These are phyloP conservation scores for Suillus fuscotomentosus DNA, from an alignment of 768 basidiomycete genomes.

Conservation along the genomic window DNA sequence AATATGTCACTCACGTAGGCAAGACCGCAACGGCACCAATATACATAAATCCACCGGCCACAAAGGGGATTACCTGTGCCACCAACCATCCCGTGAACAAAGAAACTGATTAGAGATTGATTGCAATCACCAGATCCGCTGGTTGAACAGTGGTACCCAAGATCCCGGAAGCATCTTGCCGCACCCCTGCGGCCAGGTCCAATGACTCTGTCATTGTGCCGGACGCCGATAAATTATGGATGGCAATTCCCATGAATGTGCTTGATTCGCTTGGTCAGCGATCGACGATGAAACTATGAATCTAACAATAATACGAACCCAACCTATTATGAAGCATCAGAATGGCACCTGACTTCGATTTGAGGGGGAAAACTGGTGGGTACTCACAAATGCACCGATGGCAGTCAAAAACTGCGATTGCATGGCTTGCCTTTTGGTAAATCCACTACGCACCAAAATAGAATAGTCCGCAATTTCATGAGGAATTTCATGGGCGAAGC, in stretches of 20 bases:
- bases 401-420: slow-evolving; percentile 91
- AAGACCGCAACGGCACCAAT: slow-evolving; percentile 91
- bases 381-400: slow-evolving; percentile 80
- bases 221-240: slow-evolving; percentile 71
- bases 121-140: slow-evolving; percentile 67
- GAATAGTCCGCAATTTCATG: slow-evolving; percentile 98
- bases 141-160: slow-evolving; percentile 80
- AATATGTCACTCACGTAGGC: slow-evolving; percentile 65
- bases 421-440: slow-evolving; percentile 91
- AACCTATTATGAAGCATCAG: slow-evolving; percentile 29
- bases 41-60: slow-evolving; percentile 90
- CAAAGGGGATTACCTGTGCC: slow-evolving; percentile 80
- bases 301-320: slow-evolving; percentile 24
- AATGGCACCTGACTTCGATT: slow-evolving; percentile 15
- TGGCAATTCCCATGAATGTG: slow-evolving; percentile 86
- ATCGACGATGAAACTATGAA: not conserved
- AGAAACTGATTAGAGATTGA: slow-evolving; percentile 9
- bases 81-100: slow-evolving; percentile 13
- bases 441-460: slow-evolving; percentile 87
- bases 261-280: slow-evolving; percentile 32
- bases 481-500: slow-evolving; percentile 93
- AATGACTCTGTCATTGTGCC: slow-evolving; percentile 37
- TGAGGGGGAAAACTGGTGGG: slow-evolving; percentile 10
- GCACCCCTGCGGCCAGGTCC: slow-evolving; percentile 75
- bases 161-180: slow-evolving; percentile 72